Evolutionary conservation across 177 flowering plant genomes (phyloP), one percentile per base, ranked within the genome.

Genomic region (Vitis hybrid): DNA sequence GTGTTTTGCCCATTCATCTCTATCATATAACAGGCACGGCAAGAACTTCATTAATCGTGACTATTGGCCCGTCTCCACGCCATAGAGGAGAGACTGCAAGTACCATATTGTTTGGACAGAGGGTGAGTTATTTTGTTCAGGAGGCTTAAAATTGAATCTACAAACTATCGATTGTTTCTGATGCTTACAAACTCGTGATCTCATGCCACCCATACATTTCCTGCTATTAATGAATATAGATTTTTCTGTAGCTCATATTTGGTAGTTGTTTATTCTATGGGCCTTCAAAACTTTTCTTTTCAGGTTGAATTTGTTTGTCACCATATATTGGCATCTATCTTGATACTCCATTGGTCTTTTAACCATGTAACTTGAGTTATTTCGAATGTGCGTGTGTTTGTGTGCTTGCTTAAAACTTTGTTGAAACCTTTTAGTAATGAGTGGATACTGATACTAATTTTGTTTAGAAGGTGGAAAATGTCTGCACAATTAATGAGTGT

Each of bases 21-120:
- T 51, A 52, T 58, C 55, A 9, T 4, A 18, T 71, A 58, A 68
- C 88, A 94, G 99, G 99, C 61, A 84, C 98, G 51, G 99, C 99
- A 73, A 87, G 99, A 82, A 96, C 99, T 52, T 96, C 99, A 53
- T 65, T 96, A 67, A 71, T 92, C 80, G 85, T 96, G 64, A 94
- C 99, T 17, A 86, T 92, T 64, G 99, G 99, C 7, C 99, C 99
- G 35, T 96, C 99, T 63, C 98, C 97, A 69, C 93, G 98, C 17
- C 99, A 96, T 78, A 89, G 98, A 66, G 99, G 97, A 80, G 99
- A 96, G 82, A 96, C 98, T 67, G 72, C 97, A 50, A 92, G 98
- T 77, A 94, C 99, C 66, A 94, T 96, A 76, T 79, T 91, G 84
- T 96, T 96, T 83, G 98, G 99, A 24, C 99, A 96, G 79, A 84